Percentiles rank a stretch among this genome's conserved stretches.
Evolutionary conservation across 1,139 yeast species (phyloP).

Genomic region (Suhomyces bribrorum): DNA sequence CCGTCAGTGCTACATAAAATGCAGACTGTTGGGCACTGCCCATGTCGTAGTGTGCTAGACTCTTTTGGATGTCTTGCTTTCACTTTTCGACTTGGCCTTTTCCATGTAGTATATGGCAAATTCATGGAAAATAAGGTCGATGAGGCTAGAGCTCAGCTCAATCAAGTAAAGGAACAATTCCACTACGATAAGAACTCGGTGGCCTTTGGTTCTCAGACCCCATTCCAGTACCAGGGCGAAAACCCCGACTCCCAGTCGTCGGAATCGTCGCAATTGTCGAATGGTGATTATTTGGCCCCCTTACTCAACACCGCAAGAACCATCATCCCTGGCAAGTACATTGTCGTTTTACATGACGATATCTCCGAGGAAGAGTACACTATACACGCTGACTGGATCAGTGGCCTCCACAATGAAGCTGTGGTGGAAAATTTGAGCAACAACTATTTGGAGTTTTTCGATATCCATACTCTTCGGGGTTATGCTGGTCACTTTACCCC

Average conservation of each 20-base stretch:
- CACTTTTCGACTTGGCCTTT: too few species aligned
- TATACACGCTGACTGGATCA: constrained; percentile 9
- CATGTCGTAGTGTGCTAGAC: too few species aligned
- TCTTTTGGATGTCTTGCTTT: too few species aligned
- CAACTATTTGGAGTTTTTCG: constrained; percentile 22
- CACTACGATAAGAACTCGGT: constrained; percentile 1
- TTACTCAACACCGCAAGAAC: constrained; percentile 8
- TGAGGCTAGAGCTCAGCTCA: background rate
- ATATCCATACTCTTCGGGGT: constrained; percentile 32
- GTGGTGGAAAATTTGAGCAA: constrained; percentile 1
- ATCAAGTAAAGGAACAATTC: constrained; percentile 1
- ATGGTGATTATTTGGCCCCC: constrained; percentile 7
- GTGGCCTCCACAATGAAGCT: constrained; percentile 2
- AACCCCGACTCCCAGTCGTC: background rate
- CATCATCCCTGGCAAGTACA: constrained; percentile 27
- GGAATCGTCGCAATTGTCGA: background rate
- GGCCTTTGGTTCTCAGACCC: constrained; percentile 1
- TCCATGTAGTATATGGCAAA: constrained; percentile 14
- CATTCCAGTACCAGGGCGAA: constrained; percentile 1
- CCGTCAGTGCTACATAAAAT: too few species aligned
- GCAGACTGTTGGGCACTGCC: too few species aligned
- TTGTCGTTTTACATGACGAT: constrained; percentile 37
- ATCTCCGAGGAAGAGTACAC: constrained; percentile 20
- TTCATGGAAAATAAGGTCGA: constrained; percentile 10
- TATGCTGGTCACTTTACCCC: constrained; percentile 37